Evolutionary conservation across 116 monocot genomes (phyloP), one percentile per base, ranked within the genome.

Genomic region (Posidonia oceanica): DNA sequence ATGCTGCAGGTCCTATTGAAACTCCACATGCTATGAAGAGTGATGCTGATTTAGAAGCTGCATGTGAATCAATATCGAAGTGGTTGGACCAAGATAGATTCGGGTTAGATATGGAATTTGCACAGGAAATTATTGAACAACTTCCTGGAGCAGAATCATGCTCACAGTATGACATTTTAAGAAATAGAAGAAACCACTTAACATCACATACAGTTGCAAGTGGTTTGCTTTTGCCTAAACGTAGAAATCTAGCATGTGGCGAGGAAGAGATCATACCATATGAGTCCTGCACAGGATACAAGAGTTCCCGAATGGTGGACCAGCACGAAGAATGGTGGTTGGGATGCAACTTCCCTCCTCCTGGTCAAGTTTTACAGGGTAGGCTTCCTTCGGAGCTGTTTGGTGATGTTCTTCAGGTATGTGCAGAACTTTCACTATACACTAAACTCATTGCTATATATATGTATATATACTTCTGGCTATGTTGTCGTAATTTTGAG

Each of bases 331-430:
- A 69, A 20, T 39, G 74, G 5, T 5, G 16, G 39, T 39, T 54
- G 54, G 48, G 37, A 59, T 64, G 76, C 36, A 42, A 39, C 21
- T 66, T 29, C 10, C 84, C 70, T 64, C 90, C 88, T 63, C 78
- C 71, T 59, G 98, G 93, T 75, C 78, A 54, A 71, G 73, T 82
- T 76, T 75, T 90, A n/a, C 84, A 77, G 78, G 84, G 78, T 64
- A 93, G 76, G 72, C 81, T 98, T 81, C 86, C 98, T 29, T 69
- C 72, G 51, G 80, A 86, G 61, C 72, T 98, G 36, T 76, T 88
- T 68, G 93, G 90, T 63, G 98, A 98, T 90, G 85, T 88, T 83
- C 69, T 88, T 63, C 93, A 98, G 98, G 98, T 93, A 84, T n/a
- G 52, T n/a, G 61, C 14, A 48, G 23, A 22, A 3, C 21, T 52